phyloP scores from a whole-genome alignment of 2,329 filamentous ascomycete species.

The Botrytis squamosa region DNA sequence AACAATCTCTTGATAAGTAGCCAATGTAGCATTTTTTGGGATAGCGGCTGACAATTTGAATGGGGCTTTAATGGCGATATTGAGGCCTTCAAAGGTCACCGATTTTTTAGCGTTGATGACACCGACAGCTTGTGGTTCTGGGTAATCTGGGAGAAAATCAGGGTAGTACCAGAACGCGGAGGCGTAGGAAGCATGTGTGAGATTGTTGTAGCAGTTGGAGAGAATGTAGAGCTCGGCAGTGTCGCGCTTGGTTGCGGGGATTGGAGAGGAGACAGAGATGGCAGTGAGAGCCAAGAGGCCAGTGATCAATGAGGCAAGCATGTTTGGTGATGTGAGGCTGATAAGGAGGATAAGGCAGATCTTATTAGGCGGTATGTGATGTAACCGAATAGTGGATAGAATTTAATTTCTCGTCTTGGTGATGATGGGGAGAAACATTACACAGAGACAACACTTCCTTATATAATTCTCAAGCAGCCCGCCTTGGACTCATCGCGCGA shows the following conservation, averaged over 20 bases:
- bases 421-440: not conserved
- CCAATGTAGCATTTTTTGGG: not conserved
- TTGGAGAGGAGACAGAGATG: conserved; percentile 4
- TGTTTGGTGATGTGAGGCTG: not conserved
- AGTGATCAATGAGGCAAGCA: conserved; percentile 13
- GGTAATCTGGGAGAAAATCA: conserved; percentile 11
- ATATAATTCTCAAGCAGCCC: not conserved
- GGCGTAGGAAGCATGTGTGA: conserved; percentile 13
- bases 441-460: conserved; percentile 6
- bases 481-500: not conserved
- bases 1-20: conserved; percentile 7
- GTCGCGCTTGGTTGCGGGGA: conserved; percentile 3
- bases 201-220: conserved; percentile 16
- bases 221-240: conserved; percentile 18
- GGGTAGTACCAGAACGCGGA: conserved; percentile 20
- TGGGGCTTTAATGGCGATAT: not conserved
- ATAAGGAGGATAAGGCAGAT: not conserved
- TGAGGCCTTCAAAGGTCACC: not conserved
- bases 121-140: conserved; percentile 10
- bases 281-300: not conserved
- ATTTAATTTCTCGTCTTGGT: not conserved
- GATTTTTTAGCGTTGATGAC: conserved; percentile 6
- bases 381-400: not conserved
- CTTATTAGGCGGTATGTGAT: not conserved
- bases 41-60: not conserved